Conservation (phyloP, 2,329 filamentous ascomycete species). For the Tolypocladium endophyticum region DNA sequence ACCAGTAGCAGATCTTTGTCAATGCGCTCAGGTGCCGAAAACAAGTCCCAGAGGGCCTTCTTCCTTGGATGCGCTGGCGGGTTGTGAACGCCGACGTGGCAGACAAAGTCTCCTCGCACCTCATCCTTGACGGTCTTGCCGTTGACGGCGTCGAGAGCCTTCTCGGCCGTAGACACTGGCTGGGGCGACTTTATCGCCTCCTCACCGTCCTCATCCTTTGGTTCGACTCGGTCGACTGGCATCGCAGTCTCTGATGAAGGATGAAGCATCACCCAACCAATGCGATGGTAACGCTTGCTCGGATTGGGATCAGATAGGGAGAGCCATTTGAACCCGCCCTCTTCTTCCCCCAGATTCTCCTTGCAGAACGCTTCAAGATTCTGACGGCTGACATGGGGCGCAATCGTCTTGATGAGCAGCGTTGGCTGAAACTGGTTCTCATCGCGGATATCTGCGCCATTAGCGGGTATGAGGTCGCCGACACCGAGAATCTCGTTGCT, state of each 20-base stretch:
- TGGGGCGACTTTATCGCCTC: constrained; percentile 43
- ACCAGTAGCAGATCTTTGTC: constrained; percentile 82
- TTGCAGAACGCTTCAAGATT: constrained; percentile 93
- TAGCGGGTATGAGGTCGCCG: constrained; percentile 75
- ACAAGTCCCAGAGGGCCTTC: constrained; percentile 94
- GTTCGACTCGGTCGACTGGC: constrained; percentile 61
- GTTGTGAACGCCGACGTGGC: constrained; percentile 92
- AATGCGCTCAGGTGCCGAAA: constrained; percentile 87
- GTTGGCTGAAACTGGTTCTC: constrained; percentile 84
- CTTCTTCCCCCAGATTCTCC: constrained; percentile 81
- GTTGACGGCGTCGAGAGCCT: constrained; percentile 87
- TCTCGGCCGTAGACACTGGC: constrained; percentile 58
- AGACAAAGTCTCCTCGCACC: constrained; percentile 88
- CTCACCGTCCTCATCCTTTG: constrained; percentile 57
- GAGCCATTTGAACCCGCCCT: constrained; percentile 90
- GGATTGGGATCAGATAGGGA: constrained; percentile 96
- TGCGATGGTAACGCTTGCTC: constrained; percentile 91
- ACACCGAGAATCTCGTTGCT: constrained; percentile 89
- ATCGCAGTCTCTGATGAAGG: constrained; percentile 58
- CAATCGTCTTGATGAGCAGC: constrained; percentile 94
- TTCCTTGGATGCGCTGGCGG: constrained; percentile 78
- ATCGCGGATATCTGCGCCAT: constrained; percentile 78
- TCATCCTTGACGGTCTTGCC: constrained; percentile 96
- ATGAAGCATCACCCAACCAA: constrained; percentile 97
- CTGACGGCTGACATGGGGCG: constrained; percentile 85